Evolutionary conservation across 164 flowering plant genomes (phyloP).

Genomic region (Tetracentron sinense): DNA sequence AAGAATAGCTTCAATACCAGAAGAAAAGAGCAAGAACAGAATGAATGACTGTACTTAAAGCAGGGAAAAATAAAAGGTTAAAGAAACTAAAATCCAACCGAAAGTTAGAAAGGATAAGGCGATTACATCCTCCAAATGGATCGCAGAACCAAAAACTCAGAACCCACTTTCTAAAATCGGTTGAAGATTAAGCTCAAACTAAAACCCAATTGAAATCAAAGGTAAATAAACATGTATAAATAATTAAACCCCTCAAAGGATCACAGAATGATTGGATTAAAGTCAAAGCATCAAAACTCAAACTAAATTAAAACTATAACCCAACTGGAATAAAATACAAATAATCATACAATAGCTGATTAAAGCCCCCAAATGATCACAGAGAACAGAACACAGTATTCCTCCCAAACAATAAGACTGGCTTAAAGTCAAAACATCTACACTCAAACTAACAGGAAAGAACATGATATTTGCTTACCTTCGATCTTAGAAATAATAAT

Average conservation of each 20-base stretch:
- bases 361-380: not conserved
- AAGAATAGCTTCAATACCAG: not conserved
- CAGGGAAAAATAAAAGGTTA: not conserved
- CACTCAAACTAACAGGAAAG: too few relatives aligned
- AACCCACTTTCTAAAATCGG: not conserved
- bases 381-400: not conserved
- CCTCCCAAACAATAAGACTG: not conserved
- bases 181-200: conserved; percentile 7
- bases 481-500: too few relatives aligned
- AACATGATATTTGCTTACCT: too few relatives aligned
- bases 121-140: not conserved
- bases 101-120: not conserved
- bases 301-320: not conserved
- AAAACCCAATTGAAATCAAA: conserved; percentile 8
- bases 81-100: not conserved
- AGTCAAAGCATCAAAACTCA: not conserved
- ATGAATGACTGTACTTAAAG: not conserved
- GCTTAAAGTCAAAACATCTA: too few relatives aligned
- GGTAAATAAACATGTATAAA: conserved; percentile 1
- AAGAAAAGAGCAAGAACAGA: not conserved
- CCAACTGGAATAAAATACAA: not conserved
- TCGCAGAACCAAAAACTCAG: too few relatives aligned
- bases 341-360: not conserved
- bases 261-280: not conserved
- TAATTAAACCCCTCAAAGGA: too few relatives aligned